phyloP scores from a whole-genome alignment of 2,329 filamentous ascomycete species.

The Neopestalotiopsis sp. region DNA sequence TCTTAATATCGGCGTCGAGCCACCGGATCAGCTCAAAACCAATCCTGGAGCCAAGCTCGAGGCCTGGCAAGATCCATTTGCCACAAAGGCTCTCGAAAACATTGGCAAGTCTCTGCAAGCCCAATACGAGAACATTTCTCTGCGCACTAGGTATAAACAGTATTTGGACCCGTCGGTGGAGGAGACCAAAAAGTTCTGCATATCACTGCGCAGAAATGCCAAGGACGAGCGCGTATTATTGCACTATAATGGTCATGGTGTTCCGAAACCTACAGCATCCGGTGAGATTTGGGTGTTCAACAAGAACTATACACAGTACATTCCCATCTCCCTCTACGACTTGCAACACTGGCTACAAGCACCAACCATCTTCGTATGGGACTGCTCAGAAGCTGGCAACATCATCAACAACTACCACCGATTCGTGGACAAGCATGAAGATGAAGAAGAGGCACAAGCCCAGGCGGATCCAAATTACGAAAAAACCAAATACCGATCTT shows the following conservation, averaged over 20 bases:
- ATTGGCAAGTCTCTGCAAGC: slow-evolving; percentile 96
- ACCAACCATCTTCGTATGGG: slow-evolving; percentile 95
- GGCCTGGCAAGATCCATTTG: slow-evolving; percentile 93
- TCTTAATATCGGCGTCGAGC: slow-evolving; percentile 96
- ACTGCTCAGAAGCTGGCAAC: slow-evolving; percentile 95
- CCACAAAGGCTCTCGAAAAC: slow-evolving; percentile 85
- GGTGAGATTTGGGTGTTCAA: slow-evolving; percentile 99
- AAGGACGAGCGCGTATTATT: slow-evolving; percentile 97
- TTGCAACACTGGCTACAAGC: slow-evolving; percentile 95
- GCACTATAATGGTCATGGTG: slow-evolving; percentile 98
- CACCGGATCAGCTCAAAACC: slow-evolving; percentile 95
- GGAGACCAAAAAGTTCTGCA: slow-evolving; percentile 95
- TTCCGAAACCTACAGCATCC: slow-evolving; percentile 92
- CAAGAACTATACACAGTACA: slow-evolving; percentile 98
- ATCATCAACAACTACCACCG: slow-evolving; percentile 94
- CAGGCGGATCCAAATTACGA: slow-evolving; percentile 82
- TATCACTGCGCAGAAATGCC: slow-evolving; percentile 86
- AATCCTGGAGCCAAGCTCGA: slow-evolving; percentile 92
- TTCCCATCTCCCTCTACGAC: slow-evolving; percentile 94
- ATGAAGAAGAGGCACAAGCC: slow-evolving; percentile 80
- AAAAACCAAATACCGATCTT: slow-evolving; percentile 72
- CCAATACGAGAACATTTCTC: slow-evolving; percentile 94
- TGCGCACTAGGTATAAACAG: slow-evolving; percentile 96
- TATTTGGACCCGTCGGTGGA: slow-evolving; percentile 96
- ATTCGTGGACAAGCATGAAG: slow-evolving; percentile 93